Base-by-base conservation (phyloP, 768 basidiomycete genomes). In the Daedalea quercina region DNA sequence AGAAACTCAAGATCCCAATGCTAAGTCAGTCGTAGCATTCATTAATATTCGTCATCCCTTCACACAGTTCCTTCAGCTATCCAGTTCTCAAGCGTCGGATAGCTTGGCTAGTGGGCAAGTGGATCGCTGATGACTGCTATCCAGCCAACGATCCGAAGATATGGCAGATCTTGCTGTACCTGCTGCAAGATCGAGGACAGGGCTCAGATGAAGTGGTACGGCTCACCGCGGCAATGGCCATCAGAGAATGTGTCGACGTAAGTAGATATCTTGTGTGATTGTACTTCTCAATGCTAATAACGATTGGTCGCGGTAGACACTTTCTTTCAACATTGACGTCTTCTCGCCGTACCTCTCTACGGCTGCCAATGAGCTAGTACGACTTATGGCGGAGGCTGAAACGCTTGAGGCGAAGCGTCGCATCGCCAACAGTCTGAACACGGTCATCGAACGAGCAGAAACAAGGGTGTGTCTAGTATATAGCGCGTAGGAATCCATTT, bases 51-150 rank as follows among this genome's bases (percentile, higher is more conserved):
- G 43, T 45, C 47, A 48, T 35, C 20, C 42, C 40, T 40, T 47
- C 19, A 47, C 25, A 13, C 25, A 6, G 17, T 13, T 31, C 24
- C 31, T 22, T 41, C 34, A 95, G 94, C 53, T 92, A 87, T 64
- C 87, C 90, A 0, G 88, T 98, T 50, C 80, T 98, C 55, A 95
- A 97, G 67, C 81, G 93, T n/a, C 81, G 94, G 28, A 87, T 97
- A 57, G 93, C 94, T 1, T 96, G 94, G 93, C 72, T 97, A 3
- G 78, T 97, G 44, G 94, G 94, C 23, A 87, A 85, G 75, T 93
- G 91, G 88, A 76, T 92, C 31, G 73, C 80, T 13, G 87, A 92
- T 44, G 76, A 79, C 53, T 82, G 82, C 56, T 68, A 77, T 19
- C 71, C 77, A 13, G 75, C 81, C 1, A 79, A 80, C 44, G 81